Conservation (phyloP, 768 basidiomycete genomes). For the Lentinula boryana region DNA sequence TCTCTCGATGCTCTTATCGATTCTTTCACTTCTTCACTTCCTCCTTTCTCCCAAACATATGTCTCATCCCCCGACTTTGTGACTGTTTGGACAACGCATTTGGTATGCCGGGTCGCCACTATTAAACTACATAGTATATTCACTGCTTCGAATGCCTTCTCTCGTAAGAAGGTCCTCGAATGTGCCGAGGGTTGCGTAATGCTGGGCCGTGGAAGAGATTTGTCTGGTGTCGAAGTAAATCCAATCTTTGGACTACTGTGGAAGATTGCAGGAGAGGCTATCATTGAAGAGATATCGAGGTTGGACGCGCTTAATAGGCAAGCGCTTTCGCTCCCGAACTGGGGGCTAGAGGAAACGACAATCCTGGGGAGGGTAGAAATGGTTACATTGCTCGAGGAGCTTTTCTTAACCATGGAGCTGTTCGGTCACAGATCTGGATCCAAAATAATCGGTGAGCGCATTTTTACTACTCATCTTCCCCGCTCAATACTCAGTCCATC, state of each 20-base stretch:
- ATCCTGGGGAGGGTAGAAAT: not conserved
- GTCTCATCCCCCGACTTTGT: conserved; percentile 7
- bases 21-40: conserved; percentile 9
- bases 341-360: not conserved
- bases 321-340: not conserved
- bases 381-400: conserved; percentile 1
- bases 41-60: conserved; percentile 7
- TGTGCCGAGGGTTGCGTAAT: not conserved
- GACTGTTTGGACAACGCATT: conserved; percentile 18
- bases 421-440: not conserved
- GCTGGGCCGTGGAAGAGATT: not conserved
- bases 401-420: not conserved
- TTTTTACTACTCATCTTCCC: not conserved
- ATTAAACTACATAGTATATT: conserved; percentile 20
- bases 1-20: conserved; percentile 21
- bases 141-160: conserved; percentile 8
- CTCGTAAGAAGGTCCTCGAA: not conserved
- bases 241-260: conserved; percentile 8
- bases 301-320: not conserved
- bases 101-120: conserved; percentile 18
- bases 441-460: not conserved
- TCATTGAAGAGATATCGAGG: not conserved
- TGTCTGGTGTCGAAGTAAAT: conserved; percentile 1
- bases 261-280: not conserved
- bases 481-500: not conserved